Evolutionary conservation across 129 eudicot species (phyloP), one percentile per base, ranked within the genome.

Genomic region (Ambrosia artemisiifolia): DNA sequence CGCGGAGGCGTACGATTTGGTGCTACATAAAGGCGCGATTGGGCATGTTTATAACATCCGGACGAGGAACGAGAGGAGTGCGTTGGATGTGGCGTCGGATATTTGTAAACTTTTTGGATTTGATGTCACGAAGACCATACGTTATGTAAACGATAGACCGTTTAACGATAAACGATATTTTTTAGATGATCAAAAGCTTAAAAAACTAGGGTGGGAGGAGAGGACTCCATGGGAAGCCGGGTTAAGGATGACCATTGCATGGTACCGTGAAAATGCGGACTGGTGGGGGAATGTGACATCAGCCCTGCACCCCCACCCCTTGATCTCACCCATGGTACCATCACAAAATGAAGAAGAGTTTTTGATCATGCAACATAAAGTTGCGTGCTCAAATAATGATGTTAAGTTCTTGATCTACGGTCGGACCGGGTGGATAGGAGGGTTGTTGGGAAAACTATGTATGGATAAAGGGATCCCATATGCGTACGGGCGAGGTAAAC

Each of bases 41-140:
- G 89, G 89, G n/a, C 84, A 85, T 36, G 80, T 85, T 34, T 85
- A 85, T 7, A 85, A 82, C 62, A 78, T 85, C 4, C 84, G 89
- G 63, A 85, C 89, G 9, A 54, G 68, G 30, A 73, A 75, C 18
- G 89, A 85, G 57, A 75, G 74, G 69, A 85, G 82, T 35, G 89
- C 82, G 1, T 12, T 82, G 17, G 89, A 85, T 56, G 86, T 82
- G 6, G 89, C 89, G 5, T 24, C 33, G 28, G 82, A 85, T 57
- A 75, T 82, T 2, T 78, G 89, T 62, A 63, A 65, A 57, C 79
- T 85, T 13, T 85, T 82, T 61, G 76, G 79, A 10, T 53, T 85
- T 59, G 79, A 85, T 66, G 35, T 79, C 3, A 7, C 30, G 3
- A 65, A 65, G n/a, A 65, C 66, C 6, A 28, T 79, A 46, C 74